These are phyloP conservation scores for Rhizopogon rudus DNA, from an alignment of 768 basidiomycete species.

Conservation along the genomic window DNA sequence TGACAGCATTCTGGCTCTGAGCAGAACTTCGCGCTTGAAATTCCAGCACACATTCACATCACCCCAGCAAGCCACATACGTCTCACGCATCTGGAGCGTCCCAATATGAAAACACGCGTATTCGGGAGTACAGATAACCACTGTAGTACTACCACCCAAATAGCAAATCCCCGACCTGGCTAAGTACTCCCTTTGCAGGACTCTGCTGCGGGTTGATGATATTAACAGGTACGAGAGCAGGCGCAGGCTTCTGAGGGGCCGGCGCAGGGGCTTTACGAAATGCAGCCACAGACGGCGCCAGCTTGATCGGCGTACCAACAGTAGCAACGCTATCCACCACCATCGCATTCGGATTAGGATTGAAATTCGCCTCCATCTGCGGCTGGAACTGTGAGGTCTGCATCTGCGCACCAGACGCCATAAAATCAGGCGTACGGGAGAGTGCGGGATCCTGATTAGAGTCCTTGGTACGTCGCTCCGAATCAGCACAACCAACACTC, in stretches of 20 bases:
- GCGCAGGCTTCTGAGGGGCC: conserved; percentile 18
- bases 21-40: neutral
- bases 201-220: conserved; percentile 21
- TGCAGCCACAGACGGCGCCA: conserved; percentile 69
- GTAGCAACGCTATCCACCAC: conserved; percentile 40
- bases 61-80: neutral
- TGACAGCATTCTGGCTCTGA: no score
- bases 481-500: neutral
- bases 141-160: conserved; percentile 66
- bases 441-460: conserved; percentile 41
- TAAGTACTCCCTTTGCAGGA: conserved; percentile 56
- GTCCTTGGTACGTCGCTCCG: conserved; percentile 38
- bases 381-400: conserved; percentile 5
- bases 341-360: conserved; percentile 38
- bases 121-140: neutral
- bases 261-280: conserved; percentile 49
- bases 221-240: conserved; percentile 4
- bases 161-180: conserved; percentile 75
- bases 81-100: neutral
- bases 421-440: conserved; percentile 18
- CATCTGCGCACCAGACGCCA: conserved; percentile 5
- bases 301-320: conserved; percentile 66
- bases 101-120: neutral
- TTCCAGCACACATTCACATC: neutral
- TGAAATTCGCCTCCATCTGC: conserved; percentile 26